Percentiles rank a stretch among this genome's conserved stretches.
phyloP scores from a whole-genome alignment of 164 flowering plant genomes.

The Chloranthus sessilifolius region DNA sequence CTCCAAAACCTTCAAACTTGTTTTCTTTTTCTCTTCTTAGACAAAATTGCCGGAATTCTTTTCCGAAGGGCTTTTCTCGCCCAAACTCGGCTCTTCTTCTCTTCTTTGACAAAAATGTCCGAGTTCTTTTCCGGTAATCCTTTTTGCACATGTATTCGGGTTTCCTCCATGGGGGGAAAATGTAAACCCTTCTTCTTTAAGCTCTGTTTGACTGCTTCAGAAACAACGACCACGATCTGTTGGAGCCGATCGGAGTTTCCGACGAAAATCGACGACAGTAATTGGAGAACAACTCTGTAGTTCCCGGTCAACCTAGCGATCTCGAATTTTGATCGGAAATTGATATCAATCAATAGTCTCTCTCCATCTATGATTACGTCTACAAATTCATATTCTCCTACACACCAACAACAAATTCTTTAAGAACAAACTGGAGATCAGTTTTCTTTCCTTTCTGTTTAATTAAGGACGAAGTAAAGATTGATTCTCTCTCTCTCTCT shows the following conservation, averaged over 20 bases:
- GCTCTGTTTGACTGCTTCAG: slow-evolving; percentile 80
- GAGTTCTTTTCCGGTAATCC: too few relatives aligned
- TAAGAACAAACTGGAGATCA: too few relatives aligned
- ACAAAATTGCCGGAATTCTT: too few relatives aligned
- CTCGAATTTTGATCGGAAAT: slow-evolving; percentile 86
- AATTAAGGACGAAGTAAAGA: too few relatives aligned
- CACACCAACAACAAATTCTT: background rate
- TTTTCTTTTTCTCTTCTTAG: too few relatives aligned
- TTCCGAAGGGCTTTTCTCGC: too few relatives aligned
- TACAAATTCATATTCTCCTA: slow-evolving; percentile 87
- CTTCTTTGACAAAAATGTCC: too few relatives aligned
- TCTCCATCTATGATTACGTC: slow-evolving; percentile 65
- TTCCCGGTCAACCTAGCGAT: slow-evolving; percentile 72
- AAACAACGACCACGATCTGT: slow-evolving; percentile 52
- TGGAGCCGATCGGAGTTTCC: slow-evolving; percentile 75
- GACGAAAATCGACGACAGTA: slow-evolving; percentile 63
- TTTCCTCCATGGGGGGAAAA: slow-evolving; percentile 85
- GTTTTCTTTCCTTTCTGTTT: background rate
- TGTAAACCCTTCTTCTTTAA: slow-evolving; percentile 88
- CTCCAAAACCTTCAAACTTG: too few relatives aligned
- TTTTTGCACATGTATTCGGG: slow-evolving; percentile 61
- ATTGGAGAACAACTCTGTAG: slow-evolving; percentile 61
- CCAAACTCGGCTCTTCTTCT: too few relatives aligned
- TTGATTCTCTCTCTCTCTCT: too few relatives aligned
- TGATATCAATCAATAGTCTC: slow-evolving; percentile 69